Evolutionary conservation across 2,329 filamentous ascomycete genomes (phyloP), one percentile per base, ranked within the genome.

Genomic region (Colletotrichum sp.): DNA sequence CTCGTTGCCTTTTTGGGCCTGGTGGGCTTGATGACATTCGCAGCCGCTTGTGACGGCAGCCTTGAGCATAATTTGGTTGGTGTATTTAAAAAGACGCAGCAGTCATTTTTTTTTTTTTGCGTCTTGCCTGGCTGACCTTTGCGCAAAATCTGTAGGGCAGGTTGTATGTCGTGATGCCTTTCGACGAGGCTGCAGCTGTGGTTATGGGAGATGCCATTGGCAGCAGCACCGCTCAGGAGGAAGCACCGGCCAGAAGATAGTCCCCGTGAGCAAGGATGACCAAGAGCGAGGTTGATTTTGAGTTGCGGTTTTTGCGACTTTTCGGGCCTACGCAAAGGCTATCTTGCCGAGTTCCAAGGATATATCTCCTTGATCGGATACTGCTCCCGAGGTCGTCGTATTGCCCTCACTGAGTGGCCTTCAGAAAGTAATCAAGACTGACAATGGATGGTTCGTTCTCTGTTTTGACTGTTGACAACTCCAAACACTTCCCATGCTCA

Each of bases 1-100:
- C 74, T 76, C 24, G 57, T 76, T 76, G 74, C 74, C 59, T 76
- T 44, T 73, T 76, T 68, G 32, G 70, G 74, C 59, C 64, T 73
- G 73, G 68, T 70, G 36, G 57, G 57, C 36, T 70, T n/a, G 44
- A 71, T 49, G 59, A 26, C 24, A 71, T 70, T 28, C 59, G 57
- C 68, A 6, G 39, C 39, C 30, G 52, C 30, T 28, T 18, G 52
- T 34, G 36, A 32, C 24, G 24, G 21, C 15, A 26, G 36, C 24
- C 21, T 16, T 18, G 66, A 30, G 12, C 32, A n/a, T 21, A 44
- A 55, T 44, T 52, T 60, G 16, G 16, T 26, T 34, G 28, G 28
- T 32, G 12, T 30, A 52, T 55, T 63, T 39, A 6, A 59, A 26
- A 28, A 59, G 12, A 10, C 13, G 8, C 15, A 28, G 55, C 26